phyloP scores from a whole-genome alignment of 2,329 filamentous ascomycete genomes.

The Achaetomium macrosporum region DNA sequence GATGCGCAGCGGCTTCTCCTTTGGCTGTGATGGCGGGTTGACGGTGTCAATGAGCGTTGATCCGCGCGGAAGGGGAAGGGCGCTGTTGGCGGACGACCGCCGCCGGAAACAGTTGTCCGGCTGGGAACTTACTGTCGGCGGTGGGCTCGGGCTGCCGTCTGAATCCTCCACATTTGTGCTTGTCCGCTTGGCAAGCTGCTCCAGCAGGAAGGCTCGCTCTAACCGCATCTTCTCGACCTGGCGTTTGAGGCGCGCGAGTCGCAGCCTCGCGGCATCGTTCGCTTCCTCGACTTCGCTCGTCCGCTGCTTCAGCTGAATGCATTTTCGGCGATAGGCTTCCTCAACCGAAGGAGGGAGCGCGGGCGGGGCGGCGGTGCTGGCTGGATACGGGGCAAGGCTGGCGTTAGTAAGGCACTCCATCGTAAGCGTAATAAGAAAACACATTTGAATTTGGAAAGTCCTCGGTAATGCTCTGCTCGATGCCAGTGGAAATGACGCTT shows the following conservation, averaged over 20 bases:
- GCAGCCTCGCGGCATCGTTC: constrained; percentile 76
- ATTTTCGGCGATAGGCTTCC: constrained; percentile 93
- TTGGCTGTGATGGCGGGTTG: constrained; percentile 47
- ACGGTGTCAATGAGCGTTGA: constrained; percentile 15
- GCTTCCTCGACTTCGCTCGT: constrained; percentile 87
- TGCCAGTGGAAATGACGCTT: neutral
- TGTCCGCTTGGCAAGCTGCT: constrained; percentile 68
- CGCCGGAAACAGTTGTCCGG: constrained; percentile 9
- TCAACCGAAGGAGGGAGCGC: constrained; percentile 82
- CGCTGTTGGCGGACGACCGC: constrained; percentile 10
- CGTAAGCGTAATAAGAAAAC: neutral
- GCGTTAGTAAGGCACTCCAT: constrained; percentile 13
- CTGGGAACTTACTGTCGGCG: constrained; percentile 59
- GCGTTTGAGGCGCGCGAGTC: constrained; percentile 72
- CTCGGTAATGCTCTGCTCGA: neutral
- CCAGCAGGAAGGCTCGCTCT: constrained; percentile 69
- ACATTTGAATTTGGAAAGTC: neutral
- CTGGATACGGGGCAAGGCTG: constrained; percentile 17
- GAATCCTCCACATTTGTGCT: constrained; percentile 71
- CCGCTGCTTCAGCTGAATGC: constrained; percentile 86
- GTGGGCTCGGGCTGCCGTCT: constrained; percentile 73
- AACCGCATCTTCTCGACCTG: constrained; percentile 89
- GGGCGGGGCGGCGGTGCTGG: constrained; percentile 45
- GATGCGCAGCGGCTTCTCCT: constrained; percentile 69
- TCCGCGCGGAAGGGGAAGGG: constrained; percentile 13